These are phyloP conservation scores for Microbotryum silenes-acaulis DNA, from an alignment of 1,284 basidiomycete genomes.

Conservation along the genomic window DNA sequence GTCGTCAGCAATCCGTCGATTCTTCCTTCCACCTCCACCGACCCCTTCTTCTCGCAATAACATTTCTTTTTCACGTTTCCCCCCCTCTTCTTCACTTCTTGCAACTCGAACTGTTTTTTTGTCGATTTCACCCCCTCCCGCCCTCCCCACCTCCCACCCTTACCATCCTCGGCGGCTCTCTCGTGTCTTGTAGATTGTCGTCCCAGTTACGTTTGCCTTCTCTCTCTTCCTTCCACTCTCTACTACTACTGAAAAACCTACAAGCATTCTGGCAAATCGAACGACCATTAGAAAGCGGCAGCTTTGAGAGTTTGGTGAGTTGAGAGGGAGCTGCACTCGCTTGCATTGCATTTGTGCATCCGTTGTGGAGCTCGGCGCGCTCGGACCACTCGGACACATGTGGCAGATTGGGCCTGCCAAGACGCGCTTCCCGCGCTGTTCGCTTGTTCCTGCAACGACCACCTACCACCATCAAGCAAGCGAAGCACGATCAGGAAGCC, in stretches of 20 bases:
- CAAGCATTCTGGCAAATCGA: no score
- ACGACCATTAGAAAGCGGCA: no score
- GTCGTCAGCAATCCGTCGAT: not conserved
- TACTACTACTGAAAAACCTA: not conserved
- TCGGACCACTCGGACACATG: no score
- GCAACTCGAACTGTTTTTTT: not conserved
- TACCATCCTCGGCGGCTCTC: slow-evolving; percentile 1
- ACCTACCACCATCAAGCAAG: no score
- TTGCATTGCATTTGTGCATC: no score
- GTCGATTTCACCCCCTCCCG: not conserved
- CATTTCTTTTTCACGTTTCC: not conserved
- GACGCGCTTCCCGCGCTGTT: no score
- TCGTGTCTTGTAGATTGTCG: not conserved
- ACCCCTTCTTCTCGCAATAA: not conserved
- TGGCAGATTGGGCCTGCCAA: no score
- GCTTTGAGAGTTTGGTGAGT: no score
- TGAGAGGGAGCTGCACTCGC: no score
- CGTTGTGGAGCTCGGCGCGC: no score
- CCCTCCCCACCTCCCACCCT: not conserved
- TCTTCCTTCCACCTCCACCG: not conserved
- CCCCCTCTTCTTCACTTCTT: not conserved
- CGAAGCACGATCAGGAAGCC: no score
- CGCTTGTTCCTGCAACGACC: no score
- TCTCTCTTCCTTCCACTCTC: not conserved
- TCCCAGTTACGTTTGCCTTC: not conserved